Evolutionary conservation across 768 basidiomycete genomes (phyloP), one percentile per base, ranked within the genome.

Genomic region (Amyloporia xantha): DNA sequence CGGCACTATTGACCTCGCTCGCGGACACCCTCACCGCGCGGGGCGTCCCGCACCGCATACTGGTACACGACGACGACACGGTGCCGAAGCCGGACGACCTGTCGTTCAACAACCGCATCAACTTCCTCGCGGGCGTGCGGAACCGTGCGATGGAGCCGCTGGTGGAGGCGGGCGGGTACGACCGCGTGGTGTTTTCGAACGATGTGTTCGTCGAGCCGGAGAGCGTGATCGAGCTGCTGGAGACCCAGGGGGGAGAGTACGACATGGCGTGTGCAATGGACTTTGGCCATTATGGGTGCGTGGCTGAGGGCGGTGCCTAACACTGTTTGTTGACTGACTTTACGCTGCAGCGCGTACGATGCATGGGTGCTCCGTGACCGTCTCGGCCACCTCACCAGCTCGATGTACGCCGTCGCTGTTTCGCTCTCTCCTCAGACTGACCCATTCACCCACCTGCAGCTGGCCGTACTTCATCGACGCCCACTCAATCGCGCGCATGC

Each of bases 181-280:
- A 71, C 52, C 61, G 61, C 44, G 65, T 74, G 7, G 35, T 75
- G 0, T 74, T 72, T 57, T 65, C 68, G 0, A 75, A 74, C 49
- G 73, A 75, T 54, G 56, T 74, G 6, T 68, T 55, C 47, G 54
- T 74, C 51, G 68, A 69, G 26, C 69, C 70, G 4, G 69, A 73
- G 52, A 60, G 62, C 19, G 52, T 73, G 4, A 49, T 72, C 13
- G 70, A 74, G 49, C 62, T 74, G 21, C 50, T 74, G 20, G 51
- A 66, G 26, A 72, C 71, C 3, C 54, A 56, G 11, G 62, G 62
- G 20, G 71, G 69, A 11, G 62, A 67, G 19, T 72, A 68, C 44
- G 73, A 74, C 50, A 67, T 73, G 63, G 72, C 62, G 12, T 74
- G 73, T 47, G 71, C 64, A 4, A 56, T 73, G 50, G 72, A 75